Base-by-base conservation (phyloP, 768 basidiomycete species). In the Collybiopsis luxurians region DNA sequence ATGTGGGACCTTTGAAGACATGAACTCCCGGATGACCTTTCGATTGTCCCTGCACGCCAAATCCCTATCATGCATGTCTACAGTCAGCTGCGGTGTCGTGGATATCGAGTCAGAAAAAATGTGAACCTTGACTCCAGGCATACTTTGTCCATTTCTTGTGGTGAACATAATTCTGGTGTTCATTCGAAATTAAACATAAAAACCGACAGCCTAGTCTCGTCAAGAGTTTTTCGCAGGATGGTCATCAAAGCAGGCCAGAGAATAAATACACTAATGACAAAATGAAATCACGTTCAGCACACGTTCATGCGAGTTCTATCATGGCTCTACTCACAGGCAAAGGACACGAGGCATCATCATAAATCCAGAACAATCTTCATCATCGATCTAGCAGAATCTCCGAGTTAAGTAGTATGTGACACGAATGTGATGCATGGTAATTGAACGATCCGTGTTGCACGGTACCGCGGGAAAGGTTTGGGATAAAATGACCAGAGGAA, bases 1-100 rank as follows among this genome's bases (percentile, higher is more conserved):
- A 34, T 11, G 50, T 51, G 24, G 50, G 50, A n/a, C 50, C 50
- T 51, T 51, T 51, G 50, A 51, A 51, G 27, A 51, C 36, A 15
- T 34, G 50, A 15, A 51, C 50, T 24, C 50, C 50, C 36, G 50
- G 21, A 26, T 38, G 13, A 27, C 50, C 50, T 39, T 51, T 51
- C 23, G 50, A 39, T 34, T 31, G 50, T 27, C 19, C 50, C 24
- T 51, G 50, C 23, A 51, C 36, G 34, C 21, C 50, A n/a, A 51
- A 51, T 31, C 24, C 36, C 50, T 51, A 36, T 21, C 19, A 28
- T 21, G 19, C 24, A 36, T n/a, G n/a, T n/a, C n/a, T n/a, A n/a
- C n/a, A 13, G 17, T 19, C 12, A 17, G 23, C 24, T 38, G 36
- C 24, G 11, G 15, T 23, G 21, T 12, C 38, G 7, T 3, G 19